Evolutionary conservation across 768 basidiomycete species (phyloP).

Genomic region (Termitomyces sp.): DNA sequence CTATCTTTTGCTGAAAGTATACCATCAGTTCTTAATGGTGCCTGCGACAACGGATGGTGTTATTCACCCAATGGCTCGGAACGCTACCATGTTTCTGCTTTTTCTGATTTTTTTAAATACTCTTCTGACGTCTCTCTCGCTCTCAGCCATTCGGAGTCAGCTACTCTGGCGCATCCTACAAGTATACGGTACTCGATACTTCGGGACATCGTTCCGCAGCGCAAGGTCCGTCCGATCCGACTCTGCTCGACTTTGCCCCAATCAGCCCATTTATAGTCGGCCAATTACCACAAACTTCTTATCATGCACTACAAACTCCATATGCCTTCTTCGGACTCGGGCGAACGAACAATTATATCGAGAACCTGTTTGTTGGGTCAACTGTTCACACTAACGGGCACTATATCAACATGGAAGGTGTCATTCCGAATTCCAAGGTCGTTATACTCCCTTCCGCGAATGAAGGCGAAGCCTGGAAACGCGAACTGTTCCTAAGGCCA

Average conservation of each 20-base stretch:
- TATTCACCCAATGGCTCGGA: slow-evolving; percentile 50
- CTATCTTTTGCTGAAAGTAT: slow-evolving; percentile 3
- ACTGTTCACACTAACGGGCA: slow-evolving; percentile 69
- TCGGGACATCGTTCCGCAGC: slow-evolving; percentile 84
- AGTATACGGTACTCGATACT: slow-evolving; percentile 94
- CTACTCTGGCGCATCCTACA: slow-evolving; percentile 92
- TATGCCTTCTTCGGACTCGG: slow-evolving; percentile 97
- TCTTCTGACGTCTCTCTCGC: neutral
- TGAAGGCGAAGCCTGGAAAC: slow-evolving; percentile 66
- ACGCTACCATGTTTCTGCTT: slow-evolving; percentile 64
- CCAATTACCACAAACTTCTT: slow-evolving; percentile 90
- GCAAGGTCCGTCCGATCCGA: slow-evolving; percentile 50
- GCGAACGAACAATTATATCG: slow-evolving; percentile 98
- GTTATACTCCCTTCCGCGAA: slow-evolving; percentile 79
- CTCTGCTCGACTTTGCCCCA: neutral
- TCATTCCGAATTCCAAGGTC: slow-evolving; percentile 95
- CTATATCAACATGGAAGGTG: slow-evolving; percentile 90
- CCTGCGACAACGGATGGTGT: slow-evolving; percentile 82
- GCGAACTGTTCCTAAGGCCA: slow-evolving; percentile 85
- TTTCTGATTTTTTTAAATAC: neutral
- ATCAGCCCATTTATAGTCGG: slow-evolving; percentile 46
- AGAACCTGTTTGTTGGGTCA: slow-evolving; percentile 95
- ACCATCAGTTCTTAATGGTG: slow-evolving; percentile 79
- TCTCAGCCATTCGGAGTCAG: slow-evolving; percentile 86
- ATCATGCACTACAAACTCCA: slow-evolving; percentile 85